These are phyloP conservation scores for Clitopilus passeckerianus DNA, from an alignment of 768 basidiomycete genomes.

Conservation along the genomic window DNA sequence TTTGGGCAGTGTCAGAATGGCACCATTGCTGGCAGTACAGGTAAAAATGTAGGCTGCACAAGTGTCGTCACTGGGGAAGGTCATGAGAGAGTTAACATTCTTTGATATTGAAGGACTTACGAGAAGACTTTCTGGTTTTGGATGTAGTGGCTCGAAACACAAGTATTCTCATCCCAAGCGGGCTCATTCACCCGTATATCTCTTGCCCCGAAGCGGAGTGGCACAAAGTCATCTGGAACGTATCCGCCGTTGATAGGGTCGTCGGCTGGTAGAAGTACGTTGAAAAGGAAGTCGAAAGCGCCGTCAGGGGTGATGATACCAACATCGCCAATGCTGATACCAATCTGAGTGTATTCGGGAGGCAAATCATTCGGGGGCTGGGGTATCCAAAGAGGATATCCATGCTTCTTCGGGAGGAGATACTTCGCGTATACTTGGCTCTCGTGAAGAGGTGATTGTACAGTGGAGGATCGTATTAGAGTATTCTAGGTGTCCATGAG, in stretches of 20 bases:
- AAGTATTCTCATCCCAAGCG: background rate
- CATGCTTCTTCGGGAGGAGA: constrained; percentile 11
- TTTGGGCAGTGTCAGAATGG: constrained; percentile 10
- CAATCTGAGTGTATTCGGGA: constrained; percentile 12
- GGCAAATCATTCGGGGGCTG: constrained; percentile 14
- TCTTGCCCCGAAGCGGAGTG: background rate
- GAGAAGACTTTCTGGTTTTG: background rate
- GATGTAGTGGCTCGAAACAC: background rate
- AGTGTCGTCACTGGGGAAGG: background rate
- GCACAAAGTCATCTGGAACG: constrained; percentile 20
- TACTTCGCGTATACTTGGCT: background rate
- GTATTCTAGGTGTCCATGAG: background rate
- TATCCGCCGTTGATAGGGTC: constrained; percentile 18
- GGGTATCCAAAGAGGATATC: constrained; percentile 25
- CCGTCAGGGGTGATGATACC: constrained; percentile 23
- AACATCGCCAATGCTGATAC: constrained; percentile 27
- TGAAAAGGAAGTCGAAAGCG: constrained; percentile 24
- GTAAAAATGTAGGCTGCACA: background rate
- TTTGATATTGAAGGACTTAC: background rate
- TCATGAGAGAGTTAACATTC: background rate
- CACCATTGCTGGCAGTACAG: constrained; percentile 6
- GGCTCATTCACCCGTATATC: background rate
- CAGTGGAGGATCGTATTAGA: background rate
- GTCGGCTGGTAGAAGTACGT: constrained; percentile 17
- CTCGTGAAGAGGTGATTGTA: background rate